Percentiles rank a stretch among this genome's conserved stretches.
Evolutionary conservation across 441 rosid genomes (phyloP).

Genomic region (Hypseocharis bilobata): DNA sequence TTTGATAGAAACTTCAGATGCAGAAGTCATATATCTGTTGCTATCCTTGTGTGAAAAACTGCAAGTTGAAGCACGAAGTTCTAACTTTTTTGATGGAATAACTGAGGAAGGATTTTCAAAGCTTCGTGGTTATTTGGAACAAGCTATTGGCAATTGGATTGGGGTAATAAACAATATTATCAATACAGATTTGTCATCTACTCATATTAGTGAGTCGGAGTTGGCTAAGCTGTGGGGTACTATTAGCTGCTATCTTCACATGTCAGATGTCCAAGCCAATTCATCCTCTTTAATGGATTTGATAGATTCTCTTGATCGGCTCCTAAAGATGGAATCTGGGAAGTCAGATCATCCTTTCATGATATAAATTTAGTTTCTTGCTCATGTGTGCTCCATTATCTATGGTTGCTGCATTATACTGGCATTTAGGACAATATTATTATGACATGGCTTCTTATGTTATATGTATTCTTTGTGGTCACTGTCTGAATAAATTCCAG

Average conservation of each 20-base stretch:
- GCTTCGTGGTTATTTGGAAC: constrained; percentile 39
- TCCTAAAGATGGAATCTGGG: constrained; percentile 42
- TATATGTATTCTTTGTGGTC: not conserved
- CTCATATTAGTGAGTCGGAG: constrained; percentile 30
- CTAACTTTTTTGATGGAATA: constrained; percentile 30
- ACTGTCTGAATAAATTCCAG: no score
- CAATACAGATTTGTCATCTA: constrained; percentile 24
- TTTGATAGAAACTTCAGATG: constrained; percentile 49
- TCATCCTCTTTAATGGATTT: constrained; percentile 40
- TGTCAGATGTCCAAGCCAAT: constrained; percentile 29
- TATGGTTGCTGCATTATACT: not conserved
- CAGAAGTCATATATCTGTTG: constrained; percentile 53
- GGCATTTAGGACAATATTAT: not conserved
- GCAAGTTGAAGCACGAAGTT: constrained; percentile 32
- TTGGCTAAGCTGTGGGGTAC: constrained; percentile 66
- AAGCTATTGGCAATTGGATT: constrained; percentile 28
- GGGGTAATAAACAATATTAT: constrained; percentile 29
- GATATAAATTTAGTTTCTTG: constrained; percentile 1
- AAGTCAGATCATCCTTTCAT: constrained; percentile 19
- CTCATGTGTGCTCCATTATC: not conserved
- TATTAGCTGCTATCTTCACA: constrained; percentile 51
- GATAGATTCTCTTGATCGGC: constrained; percentile 43
- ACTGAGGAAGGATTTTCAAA: constrained; percentile 31
- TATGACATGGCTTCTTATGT: not conserved
- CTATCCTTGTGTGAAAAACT: constrained; percentile 50